These are phyloP conservation scores for Rossbeevera mucosa DNA, from an alignment of 768 basidiomycete species.

Conservation along the genomic window DNA sequence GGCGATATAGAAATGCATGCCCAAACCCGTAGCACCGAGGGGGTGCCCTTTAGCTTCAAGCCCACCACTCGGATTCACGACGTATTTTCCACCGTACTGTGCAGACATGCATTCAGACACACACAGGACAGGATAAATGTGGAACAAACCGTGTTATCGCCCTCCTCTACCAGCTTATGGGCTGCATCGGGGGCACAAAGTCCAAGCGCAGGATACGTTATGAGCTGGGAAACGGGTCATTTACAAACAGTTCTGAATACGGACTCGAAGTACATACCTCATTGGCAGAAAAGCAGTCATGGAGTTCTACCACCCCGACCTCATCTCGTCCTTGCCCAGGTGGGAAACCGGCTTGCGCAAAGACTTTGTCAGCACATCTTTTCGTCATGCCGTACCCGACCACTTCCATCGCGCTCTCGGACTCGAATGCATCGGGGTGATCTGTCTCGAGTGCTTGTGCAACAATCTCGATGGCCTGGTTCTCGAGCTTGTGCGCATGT, in stretches of 20 bases:
- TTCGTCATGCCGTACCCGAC: conserved; percentile 80
- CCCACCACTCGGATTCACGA: conserved; percentile 81
- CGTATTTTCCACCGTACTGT: conserved; percentile 80
- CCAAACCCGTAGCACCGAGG: conserved; percentile 75
- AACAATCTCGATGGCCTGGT: conserved; percentile 83
- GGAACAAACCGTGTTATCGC: conserved; percentile 68
- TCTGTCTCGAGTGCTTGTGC: conserved; percentile 66
- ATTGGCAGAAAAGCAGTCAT: conserved; percentile 82
- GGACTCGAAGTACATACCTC: conserved; percentile 44
- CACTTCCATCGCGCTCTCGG: conserved; percentile 69
- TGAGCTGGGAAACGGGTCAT: conserved; percentile 42
- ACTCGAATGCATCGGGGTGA: conserved; percentile 57
- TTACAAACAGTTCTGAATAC: not conserved
- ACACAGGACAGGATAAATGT: not conserved
- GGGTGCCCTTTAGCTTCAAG: conserved; percentile 89
- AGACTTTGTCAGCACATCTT: conserved; percentile 61
- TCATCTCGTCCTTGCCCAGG: conserved; percentile 60
- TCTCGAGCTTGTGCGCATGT: conserved; percentile 64
- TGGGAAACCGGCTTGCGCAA: conserved; percentile 64
- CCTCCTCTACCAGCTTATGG: conserved; percentile 65
- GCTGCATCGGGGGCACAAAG: conserved; percentile 65
- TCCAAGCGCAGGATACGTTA: conserved; percentile 78
- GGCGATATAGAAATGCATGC: conserved; percentile 84
- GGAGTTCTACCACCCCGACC: conserved; percentile 81
- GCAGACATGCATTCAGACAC: not conserved